phyloP scores from a whole-genome alignment of 148 eudicot species.

The Fagopyrum esculentum region DNA sequence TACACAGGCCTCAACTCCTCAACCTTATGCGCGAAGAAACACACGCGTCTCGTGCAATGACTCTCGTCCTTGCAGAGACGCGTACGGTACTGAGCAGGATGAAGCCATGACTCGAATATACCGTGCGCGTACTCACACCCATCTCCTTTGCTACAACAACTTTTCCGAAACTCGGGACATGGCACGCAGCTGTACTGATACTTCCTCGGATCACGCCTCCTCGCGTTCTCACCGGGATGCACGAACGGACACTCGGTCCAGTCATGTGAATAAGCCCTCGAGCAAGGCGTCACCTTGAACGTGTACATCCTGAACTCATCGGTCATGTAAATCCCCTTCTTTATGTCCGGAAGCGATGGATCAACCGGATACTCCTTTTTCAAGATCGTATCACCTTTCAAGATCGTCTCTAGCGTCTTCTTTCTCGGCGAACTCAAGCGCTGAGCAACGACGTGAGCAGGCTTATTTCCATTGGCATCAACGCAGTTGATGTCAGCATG shows the following conservation, averaged over 20 bases:
- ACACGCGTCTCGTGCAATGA: constrained; percentile 61
- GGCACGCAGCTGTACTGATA: constrained; percentile 85
- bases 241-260: constrained; percentile 99
- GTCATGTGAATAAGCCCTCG: constrained; percentile 97
- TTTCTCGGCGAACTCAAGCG: constrained; percentile 32
- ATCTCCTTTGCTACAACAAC: constrained; percentile 66
- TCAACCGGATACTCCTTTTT: constrained; percentile 82
- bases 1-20: constrained; percentile 85
- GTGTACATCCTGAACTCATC: constrained; percentile 92
- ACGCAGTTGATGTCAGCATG: constrained; percentile 41
- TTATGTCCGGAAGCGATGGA: constrained; percentile 81
- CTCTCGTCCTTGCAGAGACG: constrained; percentile 91
- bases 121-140: constrained; percentile 93
- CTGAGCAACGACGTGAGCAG: constrained; percentile 46
- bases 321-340: constrained; percentile 70
- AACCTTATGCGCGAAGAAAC: constrained; percentile 81
- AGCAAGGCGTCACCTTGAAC: constrained; percentile 92
- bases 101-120: constrained; percentile 95
- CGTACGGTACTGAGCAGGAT: constrained; percentile 93
- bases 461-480: constrained; percentile 59
- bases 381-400: constrained; percentile 33
- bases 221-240: constrained; percentile 94
- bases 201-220: constrained; percentile 86
- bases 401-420: constrained; percentile 42
- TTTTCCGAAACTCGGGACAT: constrained; percentile 87